A percentile compares a stretch with the other conserved stretches of the same genome.
phyloP scores from a whole-genome alignment of 768 basidiomycete genomes.

The Cubamyces sp. region DNA sequence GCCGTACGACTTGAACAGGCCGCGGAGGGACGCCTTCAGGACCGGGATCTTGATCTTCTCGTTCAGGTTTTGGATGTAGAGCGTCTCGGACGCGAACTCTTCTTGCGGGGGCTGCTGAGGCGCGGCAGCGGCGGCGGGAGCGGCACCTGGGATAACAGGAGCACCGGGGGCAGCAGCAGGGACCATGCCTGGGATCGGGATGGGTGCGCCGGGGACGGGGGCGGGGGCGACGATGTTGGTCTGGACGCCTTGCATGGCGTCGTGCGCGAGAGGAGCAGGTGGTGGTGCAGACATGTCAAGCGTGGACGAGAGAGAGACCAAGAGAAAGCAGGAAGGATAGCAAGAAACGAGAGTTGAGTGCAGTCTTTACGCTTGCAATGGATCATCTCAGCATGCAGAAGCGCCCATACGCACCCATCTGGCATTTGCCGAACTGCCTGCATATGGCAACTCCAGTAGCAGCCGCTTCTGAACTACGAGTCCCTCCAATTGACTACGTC shows the following conservation, averaged over 20 bases:
- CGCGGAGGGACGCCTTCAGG: conserved; percentile 83
- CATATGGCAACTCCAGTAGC: not conserved
- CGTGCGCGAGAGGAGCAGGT: conserved; percentile 32
- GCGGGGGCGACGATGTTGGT: conserved; percentile 29
- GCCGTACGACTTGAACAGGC: conserved; percentile 92
- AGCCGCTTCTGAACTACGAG: no score
- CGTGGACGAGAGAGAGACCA: conserved; percentile 31
- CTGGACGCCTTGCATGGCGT: conserved; percentile 32
- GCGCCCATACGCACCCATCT: not conserved
- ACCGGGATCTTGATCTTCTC: conserved; percentile 94
- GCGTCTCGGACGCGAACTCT: conserved; percentile 74
- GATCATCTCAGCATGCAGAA: not conserved
- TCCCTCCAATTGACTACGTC: no score
- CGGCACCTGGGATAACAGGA: not conserved
- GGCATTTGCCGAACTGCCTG: not conserved
- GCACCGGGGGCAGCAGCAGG: conserved; percentile 5
- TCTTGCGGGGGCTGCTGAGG: conserved; percentile 36
- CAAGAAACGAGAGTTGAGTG: not conserved
- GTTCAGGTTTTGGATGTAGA: conserved; percentile 96
- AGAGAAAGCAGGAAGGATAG: not conserved
- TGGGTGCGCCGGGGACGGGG: conserved; percentile 24
- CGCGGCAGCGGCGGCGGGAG: conserved; percentile 18
- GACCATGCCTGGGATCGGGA: conserved; percentile 20
- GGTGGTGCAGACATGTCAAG: conserved; percentile 42
- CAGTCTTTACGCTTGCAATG: not conserved